Evolutionary conservation across 352 stramenopile species (phyloP).

Genomic region (Halophytophthora batemanensis): DNA sequence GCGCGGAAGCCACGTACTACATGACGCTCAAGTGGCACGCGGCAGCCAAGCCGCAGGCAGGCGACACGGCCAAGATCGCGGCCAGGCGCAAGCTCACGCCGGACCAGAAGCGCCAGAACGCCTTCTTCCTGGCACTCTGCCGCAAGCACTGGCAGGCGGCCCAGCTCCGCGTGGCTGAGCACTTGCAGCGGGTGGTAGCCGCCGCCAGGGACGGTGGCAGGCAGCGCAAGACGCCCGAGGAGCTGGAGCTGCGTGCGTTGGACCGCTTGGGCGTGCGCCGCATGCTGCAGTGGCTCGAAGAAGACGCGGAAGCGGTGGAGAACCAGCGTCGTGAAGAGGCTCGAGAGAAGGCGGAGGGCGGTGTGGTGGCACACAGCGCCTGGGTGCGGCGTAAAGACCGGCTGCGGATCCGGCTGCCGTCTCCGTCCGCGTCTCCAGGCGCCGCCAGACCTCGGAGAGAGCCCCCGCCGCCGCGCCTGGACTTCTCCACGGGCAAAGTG

Average conservation of each 20-base stretch:
- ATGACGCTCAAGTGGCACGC: constrained; percentile 87
- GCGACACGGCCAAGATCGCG: constrained; percentile 82
- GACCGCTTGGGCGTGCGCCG: constrained; percentile 62
- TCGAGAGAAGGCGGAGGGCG: constrained; percentile 67
- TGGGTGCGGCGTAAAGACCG: constrained; percentile 82
- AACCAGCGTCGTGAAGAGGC: constrained; percentile 66
- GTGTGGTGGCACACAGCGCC: constrained; percentile 67
- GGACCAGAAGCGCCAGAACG: constrained; percentile 80
- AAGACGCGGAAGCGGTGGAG: constrained; percentile 68
- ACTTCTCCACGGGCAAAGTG: constrained; percentile 64
- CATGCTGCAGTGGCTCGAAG: constrained; percentile 76
- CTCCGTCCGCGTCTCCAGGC: constrained; percentile 6
- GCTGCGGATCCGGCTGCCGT: constrained; percentile 64
- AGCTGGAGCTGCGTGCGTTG: constrained; percentile 61
- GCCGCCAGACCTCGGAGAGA: constrained; percentile 4
- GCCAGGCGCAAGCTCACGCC: constrained; percentile 52
- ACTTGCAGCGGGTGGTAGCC: constrained; percentile 62
- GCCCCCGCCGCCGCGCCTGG: constrained; percentile 45
- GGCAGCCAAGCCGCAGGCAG: constrained; percentile 77
- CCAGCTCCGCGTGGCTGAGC: constrained; percentile 68
- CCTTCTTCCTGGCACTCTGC: constrained; percentile 67
- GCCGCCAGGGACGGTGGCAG: constrained; percentile 13
- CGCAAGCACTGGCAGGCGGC: constrained; percentile 74
- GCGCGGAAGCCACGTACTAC: constrained; percentile 48
- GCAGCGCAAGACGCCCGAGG: constrained; percentile 13